Evolutionary conservation across 495 filamentous ascomycete genomes (phyloP).

Genomic region (Lentithecium fluviatile): DNA sequence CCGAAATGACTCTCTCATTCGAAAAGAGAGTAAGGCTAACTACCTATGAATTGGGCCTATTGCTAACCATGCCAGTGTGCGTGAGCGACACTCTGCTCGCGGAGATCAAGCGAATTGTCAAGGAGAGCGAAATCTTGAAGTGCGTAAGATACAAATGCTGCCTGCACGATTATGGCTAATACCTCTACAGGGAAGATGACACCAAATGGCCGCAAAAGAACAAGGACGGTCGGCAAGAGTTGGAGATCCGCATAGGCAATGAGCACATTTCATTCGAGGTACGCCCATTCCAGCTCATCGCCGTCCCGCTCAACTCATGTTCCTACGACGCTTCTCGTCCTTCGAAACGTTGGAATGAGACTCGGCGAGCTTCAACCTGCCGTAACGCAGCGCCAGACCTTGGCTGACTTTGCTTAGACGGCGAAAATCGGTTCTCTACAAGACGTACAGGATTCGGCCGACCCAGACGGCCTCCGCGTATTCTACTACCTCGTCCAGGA

Average conservation of each 20-base stretch:
- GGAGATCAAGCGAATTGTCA: constrained; percentile 96
- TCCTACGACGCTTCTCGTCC: too few relatives aligned
- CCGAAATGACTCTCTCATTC: constrained; percentile 95
- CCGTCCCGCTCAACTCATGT: neutral
- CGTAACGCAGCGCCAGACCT: neutral
- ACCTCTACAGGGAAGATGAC: constrained; percentile 92
- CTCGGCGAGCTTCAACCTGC: neutral
- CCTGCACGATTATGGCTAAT: too few relatives aligned
- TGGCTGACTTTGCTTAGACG: constrained; percentile 57
- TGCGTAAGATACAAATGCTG: constrained; percentile 51
- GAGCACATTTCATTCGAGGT: constrained; percentile 99
- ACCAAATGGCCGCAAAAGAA: constrained; percentile 99
- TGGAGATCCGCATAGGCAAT: constrained; percentile 90
- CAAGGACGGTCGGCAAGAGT: constrained; percentile 95
- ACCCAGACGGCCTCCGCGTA: constrained; percentile 95
- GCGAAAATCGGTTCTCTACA: constrained; percentile 97
- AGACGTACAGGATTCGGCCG: constrained; percentile 92
- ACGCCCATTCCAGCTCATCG: constrained; percentile 10
- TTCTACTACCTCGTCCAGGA: constrained; percentile 99
- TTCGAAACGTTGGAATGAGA: too few relatives aligned
- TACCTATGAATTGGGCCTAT: neutral
- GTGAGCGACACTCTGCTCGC: constrained; percentile 89
- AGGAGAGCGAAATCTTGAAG: constrained; percentile 98
- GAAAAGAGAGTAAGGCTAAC: constrained; percentile 88
- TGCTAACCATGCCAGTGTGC: constrained; percentile 66